Conservation (phyloP, 805 yeast species). For the Danielozyma ontarioensis region DNA sequence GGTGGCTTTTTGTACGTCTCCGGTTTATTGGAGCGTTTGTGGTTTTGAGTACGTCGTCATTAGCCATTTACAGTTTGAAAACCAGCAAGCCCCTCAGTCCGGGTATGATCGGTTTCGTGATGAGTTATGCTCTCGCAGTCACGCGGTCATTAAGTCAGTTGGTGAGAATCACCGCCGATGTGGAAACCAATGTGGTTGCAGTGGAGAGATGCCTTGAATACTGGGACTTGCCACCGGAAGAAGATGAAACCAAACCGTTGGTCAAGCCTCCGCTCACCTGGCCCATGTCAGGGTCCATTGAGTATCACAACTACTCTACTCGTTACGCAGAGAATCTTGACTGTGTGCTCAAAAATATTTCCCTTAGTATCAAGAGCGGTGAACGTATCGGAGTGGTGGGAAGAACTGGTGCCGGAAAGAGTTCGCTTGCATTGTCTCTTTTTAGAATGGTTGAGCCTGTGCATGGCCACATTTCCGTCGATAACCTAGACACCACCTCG, state of each 20-base stretch:
- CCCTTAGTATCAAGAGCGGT: slow-evolving; percentile 56
- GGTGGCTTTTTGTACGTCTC: slow-evolving; percentile 63
- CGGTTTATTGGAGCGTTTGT: slow-evolving; percentile 57
- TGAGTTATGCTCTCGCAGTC: slow-evolving; percentile 58
- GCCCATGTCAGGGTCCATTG: slow-evolving; percentile 8
- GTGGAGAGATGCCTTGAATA: slow-evolving; percentile 67
- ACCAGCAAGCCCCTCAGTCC: slow-evolving; percentile 43
- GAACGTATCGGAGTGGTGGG: slow-evolving; percentile 97
- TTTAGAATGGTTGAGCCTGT: slow-evolving; percentile 19
- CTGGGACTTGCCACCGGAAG: slow-evolving; percentile 42
- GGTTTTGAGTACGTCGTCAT: slow-evolving; percentile 45
- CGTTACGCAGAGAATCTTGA: slow-evolving; percentile 80
- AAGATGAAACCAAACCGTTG: slow-evolving; percentile 4
- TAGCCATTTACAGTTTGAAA: slow-evolving; percentile 37
- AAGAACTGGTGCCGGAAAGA: slow-evolving; percentile 59
- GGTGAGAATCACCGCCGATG: slow-evolving; percentile 57
- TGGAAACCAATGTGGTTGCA: slow-evolving; percentile 59
- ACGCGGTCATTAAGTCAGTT: slow-evolving; percentile 50
- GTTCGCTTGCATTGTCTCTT: slow-evolving; percentile 19
- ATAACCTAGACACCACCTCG: slow-evolving; percentile 10
- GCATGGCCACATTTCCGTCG: slow-evolving; percentile 14
- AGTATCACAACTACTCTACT: slow-evolving; percentile 55
- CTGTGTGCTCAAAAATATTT: slow-evolving; percentile 66
- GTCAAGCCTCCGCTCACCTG: slow-evolving; percentile 5
- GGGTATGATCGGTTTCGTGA: slow-evolving; percentile 59